Base-by-base conservation (phyloP, 2,329 filamentous ascomycete genomes). In the Cordyceps tenuipes region DNA sequence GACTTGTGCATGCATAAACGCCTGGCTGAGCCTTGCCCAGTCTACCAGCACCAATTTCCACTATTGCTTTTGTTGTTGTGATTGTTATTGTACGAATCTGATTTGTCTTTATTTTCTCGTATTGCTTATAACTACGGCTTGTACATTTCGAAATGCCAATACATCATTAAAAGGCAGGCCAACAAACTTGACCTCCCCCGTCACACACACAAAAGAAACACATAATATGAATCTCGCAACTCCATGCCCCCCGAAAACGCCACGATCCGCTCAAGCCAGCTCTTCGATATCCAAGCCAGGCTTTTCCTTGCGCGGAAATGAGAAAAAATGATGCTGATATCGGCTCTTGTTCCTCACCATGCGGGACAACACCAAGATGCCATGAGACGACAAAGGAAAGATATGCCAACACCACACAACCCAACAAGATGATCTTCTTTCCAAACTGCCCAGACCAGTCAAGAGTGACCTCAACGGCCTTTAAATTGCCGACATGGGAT, bases 401-500 rank as follows among this genome's bases (percentile, higher is more conserved):
- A 21, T 10, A 21, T n/a, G n/a, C 17, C n/a, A 46, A 46, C 43
- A 46, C 34, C 9, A n/a, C 10, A 46, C 9, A 17, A 17, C 39
- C 13, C 6, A 7, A 17, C 6, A 43, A 43, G 2, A 43, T n/a
- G n/a, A n/a, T n/a, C 15, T 17, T 17, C 10, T 46, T 21, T 46
- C 3, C 5, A 13, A 31, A 13, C 8, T 31, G 9, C 50, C 13
- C 36, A 53, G 13, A 12, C 36, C 8, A 23, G 5, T 6, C 36
- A 53, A 39, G 10, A 3, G 39, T 43, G 19, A 43, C 5, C 15
- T 36, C 9, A 13, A 23, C 43, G 39, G 10, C 12, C 31, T 17
- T 15, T 34, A 59, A 41, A 53, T 59, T 15, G 57, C 56, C 26
- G 56, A 12, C 59, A 61, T 61, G 13, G 54, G 61, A 34, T 59